These are phyloP conservation scores for Candida verbasci DNA, from an alignment of 805 yeast genomes.

Conservation along the genomic window DNA sequence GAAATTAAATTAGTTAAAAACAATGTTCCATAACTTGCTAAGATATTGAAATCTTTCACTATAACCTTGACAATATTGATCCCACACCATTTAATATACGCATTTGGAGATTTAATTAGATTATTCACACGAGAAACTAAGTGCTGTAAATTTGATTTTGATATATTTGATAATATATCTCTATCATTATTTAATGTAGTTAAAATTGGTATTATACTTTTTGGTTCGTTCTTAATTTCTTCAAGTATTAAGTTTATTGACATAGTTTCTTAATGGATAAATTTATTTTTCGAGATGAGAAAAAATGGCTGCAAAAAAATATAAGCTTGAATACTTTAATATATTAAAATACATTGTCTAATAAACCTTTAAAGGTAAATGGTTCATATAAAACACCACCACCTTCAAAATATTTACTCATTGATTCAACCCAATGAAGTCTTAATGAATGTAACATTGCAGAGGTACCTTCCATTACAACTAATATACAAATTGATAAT, in stretches of 20 bases:
- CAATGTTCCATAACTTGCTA: slow-evolving; percentile 38
- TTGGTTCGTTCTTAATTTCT: slow-evolving; percentile 21
- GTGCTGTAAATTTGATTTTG: slow-evolving; percentile 48
- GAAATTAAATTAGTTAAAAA: slow-evolving; percentile 39
- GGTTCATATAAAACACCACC: slow-evolving; percentile 91
- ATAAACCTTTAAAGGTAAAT: slow-evolving; percentile 57
- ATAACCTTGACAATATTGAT: slow-evolving; percentile 48
- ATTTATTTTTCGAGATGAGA: slow-evolving; percentile 9
- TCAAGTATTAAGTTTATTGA: slow-evolving; percentile 18
- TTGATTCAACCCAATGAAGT: slow-evolving; percentile 98
- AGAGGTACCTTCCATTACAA: slow-evolving; percentile 97
- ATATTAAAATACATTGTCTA: slow-evolving; percentile 16
- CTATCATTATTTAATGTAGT: slow-evolving; percentile 23
- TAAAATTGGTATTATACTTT: slow-evolving; percentile 28
- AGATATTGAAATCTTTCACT: slow-evolving; percentile 28
- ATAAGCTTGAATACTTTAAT: neutral
- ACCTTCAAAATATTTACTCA: slow-evolving; percentile 97
- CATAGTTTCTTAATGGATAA: slow-evolving; percentile 10
- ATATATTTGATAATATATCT: slow-evolving; percentile 34
- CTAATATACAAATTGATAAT: slow-evolving; percentile 85
- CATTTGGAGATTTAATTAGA: slow-evolving; percentile 23
- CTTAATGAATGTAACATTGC: slow-evolving; percentile 99
- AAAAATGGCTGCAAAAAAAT: slow-evolving; percentile 1
- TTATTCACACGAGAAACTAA: slow-evolving; percentile 38
- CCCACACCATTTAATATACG: slow-evolving; percentile 56